Conservation (phyloP, 129 eudicot species). For the Silybum marianum region DNA sequence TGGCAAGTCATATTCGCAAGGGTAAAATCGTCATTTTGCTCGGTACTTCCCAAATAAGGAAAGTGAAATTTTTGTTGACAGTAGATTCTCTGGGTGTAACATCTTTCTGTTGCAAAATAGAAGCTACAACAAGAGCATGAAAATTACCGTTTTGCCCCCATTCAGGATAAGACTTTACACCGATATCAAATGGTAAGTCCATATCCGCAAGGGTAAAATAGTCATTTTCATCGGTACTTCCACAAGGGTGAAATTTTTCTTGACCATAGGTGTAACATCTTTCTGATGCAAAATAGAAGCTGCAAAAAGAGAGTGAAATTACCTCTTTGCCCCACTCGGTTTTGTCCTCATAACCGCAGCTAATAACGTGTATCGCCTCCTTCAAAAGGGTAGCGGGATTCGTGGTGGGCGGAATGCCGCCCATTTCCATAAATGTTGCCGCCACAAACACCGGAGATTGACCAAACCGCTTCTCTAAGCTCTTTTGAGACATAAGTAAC, state of each 20-base stretch:
- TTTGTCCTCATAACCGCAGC: conserved; percentile 88
- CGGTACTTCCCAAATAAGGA: neutral
- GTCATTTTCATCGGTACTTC: neutral
- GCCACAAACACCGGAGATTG: conserved; percentile 88
- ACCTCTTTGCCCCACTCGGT: conserved; percentile 97
- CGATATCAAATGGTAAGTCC: neutral
- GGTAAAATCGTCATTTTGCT: conserved; percentile 7
- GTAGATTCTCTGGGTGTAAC: neutral
- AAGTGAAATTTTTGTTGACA: neutral
- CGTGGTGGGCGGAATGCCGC: conserved; percentile 85
- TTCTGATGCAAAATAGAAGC: conserved; percentile 1
- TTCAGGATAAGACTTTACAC: neutral
- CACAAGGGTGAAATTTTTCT: neutral
- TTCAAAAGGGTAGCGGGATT: conserved; percentile 74
- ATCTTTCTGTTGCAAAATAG: neutral
- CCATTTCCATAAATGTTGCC: conserved; percentile 84
- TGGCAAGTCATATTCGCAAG: neutral
- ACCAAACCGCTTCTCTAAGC: conserved; percentile 87
- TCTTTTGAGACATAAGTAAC: conserved; percentile 82
- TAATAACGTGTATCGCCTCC: conserved; percentile 88
- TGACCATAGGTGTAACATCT: neutral
- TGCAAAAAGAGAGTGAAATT: neutral
- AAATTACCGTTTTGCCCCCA: conserved; percentile 45
- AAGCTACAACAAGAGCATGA: neutral
- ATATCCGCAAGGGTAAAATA: neutral